Evolutionary conservation across 352 stramenopile genomes (phyloP), one percentile per base, ranked within the genome.

Genomic region (Phytopythium aichiense): DNA sequence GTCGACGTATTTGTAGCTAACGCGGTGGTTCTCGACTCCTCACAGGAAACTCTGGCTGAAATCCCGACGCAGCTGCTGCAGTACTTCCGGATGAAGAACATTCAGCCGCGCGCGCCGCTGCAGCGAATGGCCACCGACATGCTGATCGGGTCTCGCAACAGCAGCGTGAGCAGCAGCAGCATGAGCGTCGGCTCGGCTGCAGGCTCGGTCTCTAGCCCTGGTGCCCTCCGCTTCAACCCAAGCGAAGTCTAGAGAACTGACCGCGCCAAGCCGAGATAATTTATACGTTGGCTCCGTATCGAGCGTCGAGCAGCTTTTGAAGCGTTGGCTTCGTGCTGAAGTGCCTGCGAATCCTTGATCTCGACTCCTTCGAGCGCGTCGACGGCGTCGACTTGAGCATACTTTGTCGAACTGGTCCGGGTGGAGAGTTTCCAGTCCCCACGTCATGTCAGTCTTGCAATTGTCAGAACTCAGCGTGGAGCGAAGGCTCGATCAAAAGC

Each of bases 51-150:
- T 20, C 60, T 91, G 54, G 76, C 79, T 4, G 82, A 91, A 53
- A 88, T 91, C 43, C 79, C 82, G 7, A 74, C 73, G 7, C 82
- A 91, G 54, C 38, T 91, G 40, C 57, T 77, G 28, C 74, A 88
- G 60, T 76, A 87, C 57, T 89, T 88, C 57, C 81, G 73, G 13
- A 72, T 77, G 61, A 78, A 76, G 31, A 69, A 72, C n/a, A 82
- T 89, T 63, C 74, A 76, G 25, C 82, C 82, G 6, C 80, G 75
- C 38, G 66, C 62, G 11, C 69, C 79, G 16, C 60, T 91, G n/a
- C 65, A 85, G 59, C 79, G 79, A n/a, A 68, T 79, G 68, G 76
- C 71, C 45, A 84, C 76, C 0, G 79, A 75, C 25, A 67, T 72
- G 33, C 55, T 82, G 28, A 69, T 79, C n/a, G 65, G 43, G 25